phyloP scores from a whole-genome alignment of 2,329 filamentous ascomycete genomes.

The Fusarium sp. region DNA sequence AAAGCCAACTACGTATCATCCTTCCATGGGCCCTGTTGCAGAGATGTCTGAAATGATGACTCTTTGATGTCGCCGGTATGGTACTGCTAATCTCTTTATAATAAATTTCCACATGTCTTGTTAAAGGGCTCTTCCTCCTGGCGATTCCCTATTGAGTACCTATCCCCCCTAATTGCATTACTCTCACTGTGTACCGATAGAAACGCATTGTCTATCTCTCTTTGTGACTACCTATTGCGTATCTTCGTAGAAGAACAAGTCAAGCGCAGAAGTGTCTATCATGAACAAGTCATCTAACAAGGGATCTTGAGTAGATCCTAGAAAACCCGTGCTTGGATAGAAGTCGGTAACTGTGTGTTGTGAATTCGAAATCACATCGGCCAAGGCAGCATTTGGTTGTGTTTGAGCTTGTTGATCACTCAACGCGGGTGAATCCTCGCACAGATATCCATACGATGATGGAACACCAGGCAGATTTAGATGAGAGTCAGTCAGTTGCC shows the following conservation, averaged over 20 bases:
- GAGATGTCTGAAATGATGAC: conserved; percentile 26
- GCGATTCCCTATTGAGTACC: background rate
- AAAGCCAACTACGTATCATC: conserved; percentile 12
- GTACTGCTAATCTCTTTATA: background rate
- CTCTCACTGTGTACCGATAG: background rate
- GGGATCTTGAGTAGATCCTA: background rate
- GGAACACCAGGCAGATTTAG: background rate
- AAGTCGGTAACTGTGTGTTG: background rate
- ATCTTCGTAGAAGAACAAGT: background rate
- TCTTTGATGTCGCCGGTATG: background rate
- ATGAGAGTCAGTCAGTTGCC: background rate
- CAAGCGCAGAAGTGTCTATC: background rate
- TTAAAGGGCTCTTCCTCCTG: background rate
- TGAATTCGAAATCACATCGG: background rate
- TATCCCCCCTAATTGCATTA: no score
- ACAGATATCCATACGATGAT: background rate
- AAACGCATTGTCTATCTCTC: background rate
- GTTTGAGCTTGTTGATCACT: background rate
- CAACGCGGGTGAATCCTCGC: background rate
- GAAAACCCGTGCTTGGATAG: background rate
- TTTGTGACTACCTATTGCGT: background rate
- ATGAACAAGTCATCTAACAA: background rate
- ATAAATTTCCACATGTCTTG: background rate
- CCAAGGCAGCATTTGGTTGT: no score
- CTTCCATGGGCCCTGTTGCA: conserved; percentile 21